A percentile compares a stretch with the other conserved stretches of the same genome.
phyloP scores from a whole-genome alignment of 2,329 filamentous ascomycete species.

The Clonostachys byssicola region DNA sequence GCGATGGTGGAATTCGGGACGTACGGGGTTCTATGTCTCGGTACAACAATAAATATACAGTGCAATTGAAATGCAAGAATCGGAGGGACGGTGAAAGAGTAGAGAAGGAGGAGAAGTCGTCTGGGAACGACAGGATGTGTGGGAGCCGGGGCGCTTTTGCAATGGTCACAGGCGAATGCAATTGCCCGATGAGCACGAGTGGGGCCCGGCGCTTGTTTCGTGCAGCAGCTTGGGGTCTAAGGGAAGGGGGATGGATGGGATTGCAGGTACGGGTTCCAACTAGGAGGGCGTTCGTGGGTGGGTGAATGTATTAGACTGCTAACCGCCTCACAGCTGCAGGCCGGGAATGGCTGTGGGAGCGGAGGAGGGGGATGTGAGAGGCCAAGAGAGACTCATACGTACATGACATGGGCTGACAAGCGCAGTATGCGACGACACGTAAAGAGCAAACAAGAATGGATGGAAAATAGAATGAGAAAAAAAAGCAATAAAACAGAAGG shows the following conservation, averaged over 20 bases:
- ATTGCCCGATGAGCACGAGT: constrained; percentile 2
- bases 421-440: too few relatives aligned
- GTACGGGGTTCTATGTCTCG: neutral
- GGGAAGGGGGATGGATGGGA: neutral
- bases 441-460: neutral
- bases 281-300: neutral
- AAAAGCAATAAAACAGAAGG: neutral
- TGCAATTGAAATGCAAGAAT: neutral
- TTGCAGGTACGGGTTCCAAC: neutral
- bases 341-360: neutral
- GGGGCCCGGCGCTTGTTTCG: constrained; percentile 5
- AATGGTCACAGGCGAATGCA: constrained; percentile 1
- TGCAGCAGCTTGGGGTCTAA: neutral
- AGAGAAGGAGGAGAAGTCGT: too few relatives aligned
- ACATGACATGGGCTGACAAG: too few relatives aligned
- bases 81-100: neutral
- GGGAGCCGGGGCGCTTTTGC: constrained; percentile 5
- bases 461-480: neutral
- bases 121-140: neutral
- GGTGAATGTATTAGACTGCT: neutral
- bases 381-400: too few relatives aligned
- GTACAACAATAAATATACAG: neutral
- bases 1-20: too few relatives aligned
- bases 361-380: too few relatives aligned
- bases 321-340: neutral